Evolutionary conservation across 1,139 yeast species (phyloP), one percentile per base, ranked within the genome.

Genomic region (Geotrichum macrosporum): DNA sequence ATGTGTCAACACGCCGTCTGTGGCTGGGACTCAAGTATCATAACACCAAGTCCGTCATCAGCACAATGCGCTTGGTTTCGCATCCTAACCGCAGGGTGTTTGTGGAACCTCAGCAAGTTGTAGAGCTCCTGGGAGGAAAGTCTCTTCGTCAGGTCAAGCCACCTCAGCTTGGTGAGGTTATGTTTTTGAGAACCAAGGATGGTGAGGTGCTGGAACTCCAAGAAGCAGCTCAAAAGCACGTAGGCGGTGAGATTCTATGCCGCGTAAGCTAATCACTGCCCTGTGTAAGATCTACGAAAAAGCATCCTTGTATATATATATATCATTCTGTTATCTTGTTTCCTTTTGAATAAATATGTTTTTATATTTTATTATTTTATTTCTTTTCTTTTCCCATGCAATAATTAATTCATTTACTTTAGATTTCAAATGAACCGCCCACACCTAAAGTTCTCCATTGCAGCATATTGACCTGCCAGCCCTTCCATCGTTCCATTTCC

Each of bases 21-120:
- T 92, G 98, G 99, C 67, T 92, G 18, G 94, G 89, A 1, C 72
- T 92, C 62, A 92, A 92, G 63, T 92, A 94, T 66, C 79, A 94
- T 62, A 80, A 86, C 56, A 80, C 83, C 61, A 72, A 73, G 54
- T 82, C 96, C 0, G 95, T 92, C 10, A 73, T 92, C 55, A 74
- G 81, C 53, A 75, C 79, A 50, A 77, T 89, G 60, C 74, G 78
- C 33, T 72, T 92, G 59, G 79, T 94, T 38, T 84, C 94, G 46
- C 88, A 82, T 61, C 98, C 98, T 39, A 86, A 84, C 58, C 75
- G 92, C 63, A 75, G 81, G 62, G 84, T 88, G 24, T 68, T 74
- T 56, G 78, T 88, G 59, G 69, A 75, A 2, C 68, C 73, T 19
- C 73, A 76, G 4, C 95, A 88, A 57, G 70, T 92, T 51, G 76